Conservation (phyloP, 768 basidiomycete species). For the Podaxis rugospora region DNA sequence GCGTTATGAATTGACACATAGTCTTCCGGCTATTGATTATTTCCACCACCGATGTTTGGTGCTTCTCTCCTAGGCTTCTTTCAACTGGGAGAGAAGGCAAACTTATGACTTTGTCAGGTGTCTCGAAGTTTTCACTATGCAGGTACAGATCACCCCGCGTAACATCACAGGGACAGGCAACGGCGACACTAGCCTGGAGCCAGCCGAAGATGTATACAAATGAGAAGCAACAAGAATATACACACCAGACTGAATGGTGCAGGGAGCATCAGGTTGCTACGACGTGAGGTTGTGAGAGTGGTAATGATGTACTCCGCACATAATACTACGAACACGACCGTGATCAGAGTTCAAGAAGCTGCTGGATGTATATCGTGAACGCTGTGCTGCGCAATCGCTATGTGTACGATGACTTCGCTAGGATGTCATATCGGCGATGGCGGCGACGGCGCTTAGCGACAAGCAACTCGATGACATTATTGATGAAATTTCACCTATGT, state of each 20-base stretch:
- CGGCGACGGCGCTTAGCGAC: not conserved
- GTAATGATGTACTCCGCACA: no score
- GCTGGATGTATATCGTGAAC: not conserved
- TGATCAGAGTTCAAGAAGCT: not conserved
- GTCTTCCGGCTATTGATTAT: not conserved
- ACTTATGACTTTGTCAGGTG: slow-evolving; percentile 5
- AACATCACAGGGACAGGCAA: not conserved
- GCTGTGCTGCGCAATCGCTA: not conserved
- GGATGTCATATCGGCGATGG: not conserved
- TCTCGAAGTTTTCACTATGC: not conserved
- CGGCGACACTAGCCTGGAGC: not conserved
- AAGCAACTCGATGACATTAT: not conserved
- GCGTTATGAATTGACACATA: not conserved
- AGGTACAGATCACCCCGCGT: not conserved
- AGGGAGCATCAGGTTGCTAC: no score
- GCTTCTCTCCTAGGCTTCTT: slow-evolving; percentile 5
- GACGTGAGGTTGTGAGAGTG: no score
- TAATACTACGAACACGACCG: no score
- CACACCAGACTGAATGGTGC: no score
- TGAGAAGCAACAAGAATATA: no score
- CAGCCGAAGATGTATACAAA: not conserved
- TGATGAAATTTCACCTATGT: not conserved
- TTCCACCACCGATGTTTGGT: not conserved
- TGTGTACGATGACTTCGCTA: not conserved
- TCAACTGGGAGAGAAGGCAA: not conserved